Evolutionary conservation across 2,329 filamentous ascomycete species (phyloP), one percentile per base, ranked within the genome.

Genomic region (Fusarium sambucinum): DNA sequence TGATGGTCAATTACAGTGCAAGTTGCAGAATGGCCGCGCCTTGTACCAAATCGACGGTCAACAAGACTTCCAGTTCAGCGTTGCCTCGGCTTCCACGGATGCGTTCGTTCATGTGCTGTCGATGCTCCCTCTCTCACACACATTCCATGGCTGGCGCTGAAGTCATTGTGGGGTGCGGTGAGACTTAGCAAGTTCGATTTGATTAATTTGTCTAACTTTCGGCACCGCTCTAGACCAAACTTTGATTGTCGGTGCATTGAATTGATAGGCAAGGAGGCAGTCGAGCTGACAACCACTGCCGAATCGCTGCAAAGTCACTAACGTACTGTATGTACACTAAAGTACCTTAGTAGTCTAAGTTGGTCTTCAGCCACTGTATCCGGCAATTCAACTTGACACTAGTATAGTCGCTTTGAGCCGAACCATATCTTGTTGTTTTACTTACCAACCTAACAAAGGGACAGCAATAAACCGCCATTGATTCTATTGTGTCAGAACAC

Each of bases 111-210:
- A 40, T 40, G 37, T 40, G 19, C 7, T 41, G 38, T 41, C 21
- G 16, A 23, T 41, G 13, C 21, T 21, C 11, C 23, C 14, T 27
- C n/a, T 12, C 5, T 37, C 30, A 32, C 35, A 37, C 23, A 33
- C 45, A 47, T 41, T 45, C 23, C 32, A 33, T 41, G 38, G 25
- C 21, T 41, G 29, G n/a, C 21, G 23, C 25, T 67, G 25, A 55
- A 50, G 38, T 52, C 52, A 48, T 54, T 51, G 58, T 52, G 58
- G 64, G 63, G 63, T 38, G 41, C 13, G n/a, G 29, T 32, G 16
- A n/a, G 30, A 41, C 21, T 55, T 35, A 55, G 32, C 40, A 29
- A 29, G 35, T 57, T 50, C 23, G 23, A 19, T 35, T 59, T 33
- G 48, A 13, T 42, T 44, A 19, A 19, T 3, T 40, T 53, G 14